These are phyloP conservation scores for Penicillium thymicola DNA, from an alignment of 2,329 filamentous ascomycete species.

Conservation along the genomic window DNA sequence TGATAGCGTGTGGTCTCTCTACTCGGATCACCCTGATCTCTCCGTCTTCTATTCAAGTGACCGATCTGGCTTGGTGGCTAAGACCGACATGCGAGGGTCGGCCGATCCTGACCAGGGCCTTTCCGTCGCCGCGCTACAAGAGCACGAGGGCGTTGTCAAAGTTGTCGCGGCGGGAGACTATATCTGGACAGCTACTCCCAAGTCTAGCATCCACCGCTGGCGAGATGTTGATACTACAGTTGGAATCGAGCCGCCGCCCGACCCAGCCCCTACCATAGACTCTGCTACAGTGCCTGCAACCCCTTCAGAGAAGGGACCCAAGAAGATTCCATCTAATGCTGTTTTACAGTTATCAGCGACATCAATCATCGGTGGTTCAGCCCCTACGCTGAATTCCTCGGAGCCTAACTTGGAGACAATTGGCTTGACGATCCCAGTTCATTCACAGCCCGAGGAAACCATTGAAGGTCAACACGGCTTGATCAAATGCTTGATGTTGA, in stretches of 20 bases:
- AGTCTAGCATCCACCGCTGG: conserved; percentile 92
- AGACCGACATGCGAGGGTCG: conserved; percentile 80
- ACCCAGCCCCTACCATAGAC: conserved; percentile 46
- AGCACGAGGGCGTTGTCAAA: conserved; percentile 69
- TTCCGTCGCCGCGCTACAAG: conserved; percentile 85
- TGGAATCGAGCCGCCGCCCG: conserved; percentile 55
- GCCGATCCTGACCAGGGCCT: conserved; percentile 81
- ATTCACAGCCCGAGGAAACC: conserved; percentile 69
- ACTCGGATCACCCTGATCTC: conserved; percentile 79
- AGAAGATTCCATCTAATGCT: conserved; percentile 71
- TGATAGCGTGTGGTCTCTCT: conserved; percentile 94
- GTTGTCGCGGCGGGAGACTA: conserved; percentile 65
- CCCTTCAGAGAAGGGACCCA: conserved; percentile 29
- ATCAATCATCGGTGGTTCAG: conserved; percentile 62
- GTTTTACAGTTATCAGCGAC: conserved; percentile 82
- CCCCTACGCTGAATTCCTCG: conserved; percentile 48
- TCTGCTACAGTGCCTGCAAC: conserved; percentile 16
- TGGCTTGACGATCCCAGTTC: conserved; percentile 59
- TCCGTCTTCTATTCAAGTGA: conserved; percentile 94
- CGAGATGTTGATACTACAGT: conserved; percentile 75
- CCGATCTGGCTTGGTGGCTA: conserved; percentile 87
- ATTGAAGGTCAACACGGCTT: conserved; percentile 94
- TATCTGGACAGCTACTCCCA: conserved; percentile 86
- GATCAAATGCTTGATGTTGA: conserved; percentile 88
- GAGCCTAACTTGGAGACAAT: conserved; percentile 52